Conservation (phyloP, 768 basidiomycete species). For the Serpula lacrymans region DNA sequence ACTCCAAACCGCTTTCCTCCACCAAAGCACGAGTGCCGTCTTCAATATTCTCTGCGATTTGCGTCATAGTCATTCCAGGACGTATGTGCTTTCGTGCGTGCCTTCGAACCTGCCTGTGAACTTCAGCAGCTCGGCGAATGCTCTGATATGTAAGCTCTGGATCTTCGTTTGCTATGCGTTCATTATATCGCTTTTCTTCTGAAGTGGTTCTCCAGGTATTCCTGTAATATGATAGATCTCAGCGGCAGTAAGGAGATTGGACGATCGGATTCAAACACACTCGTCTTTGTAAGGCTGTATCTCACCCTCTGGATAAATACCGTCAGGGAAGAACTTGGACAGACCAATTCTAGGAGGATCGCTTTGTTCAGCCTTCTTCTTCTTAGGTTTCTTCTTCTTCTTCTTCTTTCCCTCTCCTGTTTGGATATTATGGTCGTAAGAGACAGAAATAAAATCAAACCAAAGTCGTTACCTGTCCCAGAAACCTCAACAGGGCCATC, state of each 20-base stretch:
- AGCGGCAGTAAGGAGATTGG: neutral
- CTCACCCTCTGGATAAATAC: constrained; percentile 90
- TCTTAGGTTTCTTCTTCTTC: constrained; percentile 92
- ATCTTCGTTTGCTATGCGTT: constrained; percentile 74
- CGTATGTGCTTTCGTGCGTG: constrained; percentile 80
- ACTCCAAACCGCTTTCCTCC: constrained; percentile 82
- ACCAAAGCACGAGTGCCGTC: constrained; percentile 87
- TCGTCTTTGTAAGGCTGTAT: constrained; percentile 89
- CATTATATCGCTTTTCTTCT: constrained; percentile 85
- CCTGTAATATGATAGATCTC: constrained; percentile 37
- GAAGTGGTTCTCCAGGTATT: constrained; percentile 87
- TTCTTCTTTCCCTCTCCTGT: constrained; percentile 77
- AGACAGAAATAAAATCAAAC: neutral
- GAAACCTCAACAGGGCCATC: constrained; percentile 11
- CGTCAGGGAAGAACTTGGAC: constrained; percentile 82
- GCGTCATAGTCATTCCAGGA: constrained; percentile 92
- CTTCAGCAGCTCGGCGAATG: constrained; percentile 92
- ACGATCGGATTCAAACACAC: constrained; percentile 48
- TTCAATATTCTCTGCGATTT: constrained; percentile 93
- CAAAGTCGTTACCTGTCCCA: constrained; percentile 1
- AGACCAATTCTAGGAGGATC: constrained; percentile 90
- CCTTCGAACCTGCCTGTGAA: constrained; percentile 87
- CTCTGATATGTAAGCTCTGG: constrained; percentile 82
- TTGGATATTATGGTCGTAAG: neutral
- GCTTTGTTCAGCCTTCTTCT: constrained; percentile 78